phyloP scores from a whole-genome alignment of 2,329 filamentous ascomycete species.

The Colletotrichum sp. region DNA sequence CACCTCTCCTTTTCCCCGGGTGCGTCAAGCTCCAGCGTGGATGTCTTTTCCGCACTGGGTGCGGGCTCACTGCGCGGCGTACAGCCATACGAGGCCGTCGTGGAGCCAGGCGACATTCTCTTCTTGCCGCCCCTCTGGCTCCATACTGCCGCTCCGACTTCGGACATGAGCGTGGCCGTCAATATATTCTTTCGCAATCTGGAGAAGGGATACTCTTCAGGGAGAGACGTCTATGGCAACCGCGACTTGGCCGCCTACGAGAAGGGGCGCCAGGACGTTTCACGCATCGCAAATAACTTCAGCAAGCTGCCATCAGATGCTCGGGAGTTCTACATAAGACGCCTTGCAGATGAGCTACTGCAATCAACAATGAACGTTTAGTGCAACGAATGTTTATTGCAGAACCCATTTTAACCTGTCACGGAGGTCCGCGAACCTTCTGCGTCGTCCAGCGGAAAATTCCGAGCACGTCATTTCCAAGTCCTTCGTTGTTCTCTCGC shows the following conservation, averaged over 20 bases:
- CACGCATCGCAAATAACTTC: constrained; percentile 70
- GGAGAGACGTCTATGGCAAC: constrained; percentile 88
- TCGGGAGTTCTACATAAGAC: constrained; percentile 75
- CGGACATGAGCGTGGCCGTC: constrained; percentile 74
- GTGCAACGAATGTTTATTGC: neutral
- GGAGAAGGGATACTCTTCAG: constrained; percentile 69
- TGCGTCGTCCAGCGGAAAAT: neutral
- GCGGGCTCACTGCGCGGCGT: constrained; percentile 48
- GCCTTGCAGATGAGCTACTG: constrained; percentile 73
- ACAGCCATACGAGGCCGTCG: constrained; percentile 69
- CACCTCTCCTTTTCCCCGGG: constrained; percentile 76
- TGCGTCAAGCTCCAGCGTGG: constrained; percentile 78
- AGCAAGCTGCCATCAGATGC: constrained; percentile 68
- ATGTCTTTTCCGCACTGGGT: constrained; percentile 65
- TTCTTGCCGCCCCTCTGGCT: constrained; percentile 86
- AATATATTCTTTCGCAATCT: constrained; percentile 88
- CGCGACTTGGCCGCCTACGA: constrained; percentile 85
- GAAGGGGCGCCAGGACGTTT: constrained; percentile 75
- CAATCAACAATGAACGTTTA: neutral
- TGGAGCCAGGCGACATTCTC: constrained; percentile 77
- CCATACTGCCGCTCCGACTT: constrained; percentile 71
- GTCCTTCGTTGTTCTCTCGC: constrained; percentile 36
- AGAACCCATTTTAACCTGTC: neutral
- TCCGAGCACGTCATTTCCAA: neutral
- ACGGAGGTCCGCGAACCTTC: neutral